Evolutionary conservation across 1,139 yeast species (phyloP), one percentile per base, ranked within the genome.

Genomic region (Groenewaldozyma auringiensis): DNA sequence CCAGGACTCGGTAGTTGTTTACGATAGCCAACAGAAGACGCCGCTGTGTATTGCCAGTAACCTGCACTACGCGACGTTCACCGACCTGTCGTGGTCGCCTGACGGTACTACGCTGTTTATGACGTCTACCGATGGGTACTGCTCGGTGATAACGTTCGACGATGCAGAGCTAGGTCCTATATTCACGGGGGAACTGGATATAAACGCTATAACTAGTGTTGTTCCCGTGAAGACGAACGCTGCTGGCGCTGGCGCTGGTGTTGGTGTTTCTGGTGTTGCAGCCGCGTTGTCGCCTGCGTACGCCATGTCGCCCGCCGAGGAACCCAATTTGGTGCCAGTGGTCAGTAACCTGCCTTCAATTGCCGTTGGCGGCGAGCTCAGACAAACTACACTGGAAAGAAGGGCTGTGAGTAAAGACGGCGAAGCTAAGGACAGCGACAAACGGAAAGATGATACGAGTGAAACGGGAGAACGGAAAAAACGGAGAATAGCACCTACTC

Each of bases 71-170:
- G 82, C 94, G 2, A 79, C 94, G 0, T 75, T 92, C 35, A 89
- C 98, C 0, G 98, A 92, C 60, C 61, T 89, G 44, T 68, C 82
- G 9, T 94, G 98, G 98, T 75, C 84, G 37, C 66, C 68, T 2
- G 87, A 84, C 61, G 98, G 97, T 0, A 65, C 66, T n/a, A 68
- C 76, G 16, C 65, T 92, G 22, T 69, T 89, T 52, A 74, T 83
- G 29, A 79, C 95, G n/a, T 85, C 96, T 0, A 83, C 95, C 0
- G 99, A 94, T 63, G 98, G 98, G 20, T 89, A 87, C 59, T 85
- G 96, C 56, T 83, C 96, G 0, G 73, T 74, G 36, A 64, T 87
- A 2, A 64, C 67, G 3, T 78, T 85, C 48, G 74, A 72, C 2
- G 60, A 63, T 1, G 73, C 66, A 1, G 71, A 74, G 18, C 72